Conservation (phyloP, 2,329 filamentous ascomycete genomes). For the Penicillium freii region DNA sequence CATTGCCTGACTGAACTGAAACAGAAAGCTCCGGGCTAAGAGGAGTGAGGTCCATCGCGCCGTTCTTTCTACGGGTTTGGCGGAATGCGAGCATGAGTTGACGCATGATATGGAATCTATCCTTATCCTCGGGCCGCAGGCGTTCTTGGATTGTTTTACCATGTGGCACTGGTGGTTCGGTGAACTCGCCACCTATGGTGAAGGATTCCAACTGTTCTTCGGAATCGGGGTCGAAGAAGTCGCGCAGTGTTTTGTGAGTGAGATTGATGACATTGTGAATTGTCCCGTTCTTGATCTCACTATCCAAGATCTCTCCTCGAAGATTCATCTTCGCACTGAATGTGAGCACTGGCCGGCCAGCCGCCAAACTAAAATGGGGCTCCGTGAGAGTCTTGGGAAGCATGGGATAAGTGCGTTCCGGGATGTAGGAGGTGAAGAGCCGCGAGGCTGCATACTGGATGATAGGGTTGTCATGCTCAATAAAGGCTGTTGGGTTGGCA, state of each 20-base stretch:
- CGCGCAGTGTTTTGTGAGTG: constrained; percentile 46
- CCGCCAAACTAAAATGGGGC: constrained; percentile 54
- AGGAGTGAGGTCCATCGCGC: constrained; percentile 37
- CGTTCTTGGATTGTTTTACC: constrained; percentile 26
- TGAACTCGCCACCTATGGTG: constrained; percentile 33
- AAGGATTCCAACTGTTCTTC: constrained; percentile 22
- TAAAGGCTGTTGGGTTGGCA: constrained; percentile 63
- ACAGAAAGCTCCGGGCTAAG: constrained; percentile 19
- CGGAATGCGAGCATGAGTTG: constrained; percentile 42
- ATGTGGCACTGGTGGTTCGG: constrained; percentile 15
- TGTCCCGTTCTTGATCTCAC: constrained; percentile 53
- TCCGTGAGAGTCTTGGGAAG: constrained; percentile 51
- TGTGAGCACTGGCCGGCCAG: constrained; percentile 57
- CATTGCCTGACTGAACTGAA: constrained; percentile 28
- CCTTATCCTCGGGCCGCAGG: constrained; percentile 35
- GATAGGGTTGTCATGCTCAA: constrained; percentile 51
- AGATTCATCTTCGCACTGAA: constrained; percentile 58
- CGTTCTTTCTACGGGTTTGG: constrained; percentile 37
- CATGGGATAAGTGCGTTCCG: constrained; percentile 58
- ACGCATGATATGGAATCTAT: constrained; percentile 36
- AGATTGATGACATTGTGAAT: constrained; percentile 56
- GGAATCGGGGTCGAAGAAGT: constrained; percentile 35
- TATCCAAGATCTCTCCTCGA: constrained; percentile 54
- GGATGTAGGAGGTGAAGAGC: constrained; percentile 53
- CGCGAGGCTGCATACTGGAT: constrained; percentile 56